Evolutionary conservation across 352 stramenopile species (phyloP).

Genomic region (Phytophthora pini): DNA sequence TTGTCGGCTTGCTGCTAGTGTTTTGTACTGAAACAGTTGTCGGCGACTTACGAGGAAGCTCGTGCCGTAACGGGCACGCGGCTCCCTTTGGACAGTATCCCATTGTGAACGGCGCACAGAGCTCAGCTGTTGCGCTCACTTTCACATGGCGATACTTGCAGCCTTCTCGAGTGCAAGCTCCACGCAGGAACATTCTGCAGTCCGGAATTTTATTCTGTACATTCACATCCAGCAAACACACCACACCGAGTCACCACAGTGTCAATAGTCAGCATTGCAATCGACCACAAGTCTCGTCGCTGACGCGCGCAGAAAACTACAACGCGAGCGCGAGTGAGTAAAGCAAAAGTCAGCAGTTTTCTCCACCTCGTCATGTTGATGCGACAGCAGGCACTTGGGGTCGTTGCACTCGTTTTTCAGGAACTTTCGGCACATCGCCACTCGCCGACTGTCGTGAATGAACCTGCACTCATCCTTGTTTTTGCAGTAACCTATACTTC

Average conservation of each 20-base stretch:
- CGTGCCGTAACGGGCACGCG: slow-evolving; percentile 66
- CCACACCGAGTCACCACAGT: slow-evolving; percentile 32
- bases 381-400: slow-evolving; percentile 67
- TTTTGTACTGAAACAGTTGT: slow-evolving; percentile 4
- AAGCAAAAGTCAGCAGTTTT: slow-evolving; percentile 19
- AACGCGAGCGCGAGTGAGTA: slow-evolving; percentile 16
- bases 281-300: slow-evolving; percentile 16
- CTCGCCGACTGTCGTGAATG: slow-evolving; percentile 85
- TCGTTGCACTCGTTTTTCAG: slow-evolving; percentile 70
- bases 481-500: slow-evolving; percentile 73
- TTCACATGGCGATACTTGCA: slow-evolving; percentile 88
- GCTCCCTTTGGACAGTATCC: slow-evolving; percentile 70
- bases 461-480: slow-evolving; percentile 82
- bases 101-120: slow-evolving; percentile 72
- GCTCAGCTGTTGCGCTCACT: slow-evolving; percentile 65
- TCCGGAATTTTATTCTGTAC: slow-evolving; percentile 84
- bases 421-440: slow-evolving; percentile 85
- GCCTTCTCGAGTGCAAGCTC: slow-evolving; percentile 70
- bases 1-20: slow-evolving; percentile 11
- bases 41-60: slow-evolving; percentile 41
- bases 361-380: slow-evolving; percentile 77
- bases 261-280: slow-evolving; percentile 24
- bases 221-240: slow-evolving; percentile 19
- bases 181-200: slow-evolving; percentile 81
- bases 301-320: slow-evolving; percentile 5